A percentile compares a stretch with the other conserved stretches of the same genome.
Conservation (phyloP, 768 basidiomycete species). For the Cyclocybe aegerita region DNA sequence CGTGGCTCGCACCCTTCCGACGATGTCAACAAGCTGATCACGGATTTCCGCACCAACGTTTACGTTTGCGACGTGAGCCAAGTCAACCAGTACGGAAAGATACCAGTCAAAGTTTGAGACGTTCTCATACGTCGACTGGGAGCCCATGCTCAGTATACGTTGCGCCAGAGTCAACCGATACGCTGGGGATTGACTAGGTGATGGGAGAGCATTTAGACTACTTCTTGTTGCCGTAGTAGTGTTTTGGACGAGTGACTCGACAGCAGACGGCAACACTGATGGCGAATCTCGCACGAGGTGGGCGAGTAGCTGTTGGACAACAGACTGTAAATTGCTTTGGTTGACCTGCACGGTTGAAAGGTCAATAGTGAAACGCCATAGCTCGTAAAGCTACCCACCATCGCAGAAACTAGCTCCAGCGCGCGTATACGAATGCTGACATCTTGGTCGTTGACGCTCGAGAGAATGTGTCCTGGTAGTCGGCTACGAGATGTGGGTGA, state of each 20-base stretch:
- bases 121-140: conserved; percentile 80
- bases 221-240: conserved; percentile 32
- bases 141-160: conserved; percentile 84
- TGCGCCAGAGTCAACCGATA: conserved; percentile 85
- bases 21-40: conserved; percentile 85
- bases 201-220: conserved; percentile 31
- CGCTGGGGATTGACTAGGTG: conserved; percentile 72
- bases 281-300: conserved; percentile 73
- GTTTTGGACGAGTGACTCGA: conserved; percentile 53
- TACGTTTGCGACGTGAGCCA: conserved; percentile 84
- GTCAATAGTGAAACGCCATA: conserved; percentile 1
- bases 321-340: conserved; percentile 79
- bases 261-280: conserved; percentile 54
- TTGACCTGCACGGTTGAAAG: conserved; percentile 61
- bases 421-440: conserved; percentile 96
- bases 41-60: conserved; percentile 76
- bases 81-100: conserved; percentile 89
- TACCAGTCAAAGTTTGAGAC: conserved; percentile 97
- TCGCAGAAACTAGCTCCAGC: conserved; percentile 88
- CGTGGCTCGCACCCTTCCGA: conserved; percentile 74
- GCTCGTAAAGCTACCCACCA: conserved; percentile 51
- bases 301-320: conserved; percentile 85
- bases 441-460: conserved; percentile 90
- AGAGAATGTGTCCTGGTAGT: conserved; percentile 91
- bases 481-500: conserved; percentile 85